Evolutionary conservation across 805 yeast genomes (phyloP).

Genomic region (Tetrapisispora nanseiensis): DNA sequence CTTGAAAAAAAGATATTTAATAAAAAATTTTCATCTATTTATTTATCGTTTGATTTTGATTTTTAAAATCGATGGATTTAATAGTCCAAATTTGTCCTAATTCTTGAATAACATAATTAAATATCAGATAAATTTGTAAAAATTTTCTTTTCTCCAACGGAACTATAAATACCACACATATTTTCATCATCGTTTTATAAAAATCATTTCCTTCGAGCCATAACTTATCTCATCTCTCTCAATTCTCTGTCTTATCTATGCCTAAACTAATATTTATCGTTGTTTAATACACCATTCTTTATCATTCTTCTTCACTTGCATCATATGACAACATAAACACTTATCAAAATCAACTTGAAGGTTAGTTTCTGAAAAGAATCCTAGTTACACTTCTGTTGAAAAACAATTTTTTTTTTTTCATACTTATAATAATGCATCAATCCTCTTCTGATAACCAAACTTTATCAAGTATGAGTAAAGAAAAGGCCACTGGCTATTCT

Average conservation of each 20-base stretch:
- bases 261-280: neutral
- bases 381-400: no score
- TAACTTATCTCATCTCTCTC: slow-evolving; percentile 2
- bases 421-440: neutral
- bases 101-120: neutral
- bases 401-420: no score
- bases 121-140: neutral
- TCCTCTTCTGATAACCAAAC: neutral
- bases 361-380: no score
- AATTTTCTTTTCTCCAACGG: slow-evolving; percentile 6
- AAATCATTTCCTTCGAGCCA: neutral
- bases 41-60: no score
- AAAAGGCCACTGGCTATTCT: slow-evolving; percentile 1
- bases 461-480: neutral
- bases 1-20: no score
- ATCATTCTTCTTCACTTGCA: neutral
- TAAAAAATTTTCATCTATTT: no score
- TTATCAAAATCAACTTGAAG: no score
- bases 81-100: slow-evolving; percentile 1
- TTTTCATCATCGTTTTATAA: neutral
- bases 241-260: neutral
- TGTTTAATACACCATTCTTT: neutral
- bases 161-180: slow-evolving; percentile 2
- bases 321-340: neutral
- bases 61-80: neutral